Base-by-base conservation (phyloP, 129 eudicot genomes). In the Flaveria brownii region DNA sequence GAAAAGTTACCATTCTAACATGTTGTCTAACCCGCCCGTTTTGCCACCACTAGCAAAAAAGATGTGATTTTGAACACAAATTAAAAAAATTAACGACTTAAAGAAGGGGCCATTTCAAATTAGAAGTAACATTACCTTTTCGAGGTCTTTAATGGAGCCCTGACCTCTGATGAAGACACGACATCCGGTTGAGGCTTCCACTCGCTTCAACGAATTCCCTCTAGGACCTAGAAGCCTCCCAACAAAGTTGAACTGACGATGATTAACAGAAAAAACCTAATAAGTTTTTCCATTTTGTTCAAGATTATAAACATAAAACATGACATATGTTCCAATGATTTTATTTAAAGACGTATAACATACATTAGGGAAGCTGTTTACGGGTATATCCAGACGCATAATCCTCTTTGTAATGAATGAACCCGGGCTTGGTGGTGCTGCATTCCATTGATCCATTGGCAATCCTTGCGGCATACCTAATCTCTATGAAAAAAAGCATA, bases 121-220 rank as follows among this genome's bases (percentile, higher is more conserved):
- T 36, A 36, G 41, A 36, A 36, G 41, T 66, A 22, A 30, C 45
- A 22, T 76, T 87, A 90, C 98, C 96, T 90, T 92, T 51, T 86
- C 90, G 9, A 94, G 82, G 63, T 92, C 98, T 79, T 92, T 92
- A 20, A 92, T 90, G 66, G 98, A 92, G 52, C 98, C 98, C 68
- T 83, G 87, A 2, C 98, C 98, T 80, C 98, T 90, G 16, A 92
- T 92, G 71, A 82, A 92, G 65, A 92, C 96, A 52, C 98, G 93
- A 6, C 98, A 92, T 56, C 96, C 98, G 18, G 98, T 92, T 15
- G 96, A 81, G 60, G 92, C 96, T 89, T 92, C 98, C 18, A 92
- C 96, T 16, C 98, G 86, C 89, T 92, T 92, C 75, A 92, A 70
- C 15, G 98, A 92, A 74, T 92, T 92, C 62, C 98, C 98, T 68